Percentiles rank a stretch among this genome's conserved stretches.
Evolutionary conservation across 2,329 filamentous ascomycete genomes (phyloP).

Genomic region (Pseudogymnoascus sp.): DNA sequence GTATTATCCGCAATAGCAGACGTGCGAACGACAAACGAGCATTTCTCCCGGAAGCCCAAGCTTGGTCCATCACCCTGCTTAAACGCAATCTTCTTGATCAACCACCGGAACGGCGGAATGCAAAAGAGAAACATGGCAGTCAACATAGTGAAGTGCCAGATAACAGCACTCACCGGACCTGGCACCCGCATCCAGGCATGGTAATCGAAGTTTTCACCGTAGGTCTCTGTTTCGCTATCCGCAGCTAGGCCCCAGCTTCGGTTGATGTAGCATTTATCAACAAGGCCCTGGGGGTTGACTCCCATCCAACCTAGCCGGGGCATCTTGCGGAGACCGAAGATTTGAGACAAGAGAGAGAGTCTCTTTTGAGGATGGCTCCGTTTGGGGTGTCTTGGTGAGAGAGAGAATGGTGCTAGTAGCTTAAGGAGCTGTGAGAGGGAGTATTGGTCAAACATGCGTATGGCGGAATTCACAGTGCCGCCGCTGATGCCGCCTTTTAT

Average conservation of each 20-base stretch:
- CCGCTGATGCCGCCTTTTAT: conserved; percentile 33
- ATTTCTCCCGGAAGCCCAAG: background rate
- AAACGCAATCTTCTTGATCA: conserved; percentile 40
- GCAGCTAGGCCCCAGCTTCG: conserved; percentile 55
- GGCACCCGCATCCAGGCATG: conserved; percentile 46
- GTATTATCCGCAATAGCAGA: background rate
- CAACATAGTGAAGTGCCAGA: conserved; percentile 43
- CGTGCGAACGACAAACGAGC: background rate
- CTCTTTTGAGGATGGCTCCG: conserved; percentile 29
- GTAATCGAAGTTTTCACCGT: conserved; percentile 57
- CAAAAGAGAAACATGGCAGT: conserved; percentile 36
- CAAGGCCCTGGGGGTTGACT: conserved; percentile 42
- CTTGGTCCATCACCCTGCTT: conserved; percentile 49
- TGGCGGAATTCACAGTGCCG: conserved; percentile 60
- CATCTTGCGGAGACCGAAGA: conserved; percentile 46
- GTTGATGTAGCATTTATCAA: conserved; percentile 52
- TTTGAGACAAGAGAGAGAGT: background rate
- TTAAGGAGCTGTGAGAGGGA: conserved; percentile 26
- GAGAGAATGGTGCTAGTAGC: conserved; percentile 41
- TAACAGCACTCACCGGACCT: conserved; percentile 44
- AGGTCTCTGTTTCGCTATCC: conserved; percentile 36
- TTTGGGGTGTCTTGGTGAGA: conserved; percentile 45
- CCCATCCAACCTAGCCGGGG: conserved; percentile 51
- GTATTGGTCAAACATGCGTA: conserved; percentile 52
- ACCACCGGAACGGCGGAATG: conserved; percentile 33